phyloP scores from a whole-genome alignment of 768 basidiomycete genomes.

The Rhodotorula paludigena region DNA sequence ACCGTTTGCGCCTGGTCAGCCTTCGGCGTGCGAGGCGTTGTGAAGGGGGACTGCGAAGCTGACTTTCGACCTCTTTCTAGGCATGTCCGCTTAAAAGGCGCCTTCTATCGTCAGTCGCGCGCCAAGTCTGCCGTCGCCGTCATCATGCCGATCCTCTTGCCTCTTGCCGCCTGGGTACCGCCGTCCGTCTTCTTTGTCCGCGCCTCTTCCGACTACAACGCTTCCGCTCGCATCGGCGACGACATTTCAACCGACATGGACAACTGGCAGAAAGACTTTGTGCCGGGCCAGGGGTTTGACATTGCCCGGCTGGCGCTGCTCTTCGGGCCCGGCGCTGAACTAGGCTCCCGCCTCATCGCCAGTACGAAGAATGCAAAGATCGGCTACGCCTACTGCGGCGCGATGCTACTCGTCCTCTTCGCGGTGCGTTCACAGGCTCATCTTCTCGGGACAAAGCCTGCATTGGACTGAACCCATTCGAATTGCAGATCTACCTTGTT shows the following conservation, averaged over 20 bases:
- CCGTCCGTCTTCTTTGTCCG: conserved; percentile 2
- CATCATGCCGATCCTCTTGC: conserved; percentile 6
- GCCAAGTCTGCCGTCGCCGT: neutral
- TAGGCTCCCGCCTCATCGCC: neutral
- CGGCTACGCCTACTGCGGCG: neutral
- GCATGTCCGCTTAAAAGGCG: conserved; percentile 27
- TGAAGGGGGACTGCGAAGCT: no score
- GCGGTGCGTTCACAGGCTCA: neutral
- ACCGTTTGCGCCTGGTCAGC: conserved; percentile 7
- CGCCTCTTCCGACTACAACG: conserved; percentile 1
- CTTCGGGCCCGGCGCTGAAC: neutral
- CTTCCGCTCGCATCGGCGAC: neutral
- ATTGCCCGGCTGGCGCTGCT: neutral
- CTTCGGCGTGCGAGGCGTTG: no score
- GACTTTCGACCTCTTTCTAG: no score
- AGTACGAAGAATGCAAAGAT: neutral
- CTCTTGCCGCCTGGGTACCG: conserved; percentile 11
- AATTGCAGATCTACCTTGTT: conserved; percentile 20
- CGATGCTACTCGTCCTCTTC: conserved; percentile 5
- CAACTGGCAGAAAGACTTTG: neutral
- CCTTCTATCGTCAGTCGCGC: conserved; percentile 8
- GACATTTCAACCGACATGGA: neutral
- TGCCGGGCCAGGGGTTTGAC: conserved; percentile 1
- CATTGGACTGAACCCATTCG: neutral
- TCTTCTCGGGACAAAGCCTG: neutral